Evolutionary conservation across 2,329 filamentous ascomycete species (phyloP), one percentile per base, ranked within the genome.

Genomic region (Pseudocercospora vitis): DNA sequence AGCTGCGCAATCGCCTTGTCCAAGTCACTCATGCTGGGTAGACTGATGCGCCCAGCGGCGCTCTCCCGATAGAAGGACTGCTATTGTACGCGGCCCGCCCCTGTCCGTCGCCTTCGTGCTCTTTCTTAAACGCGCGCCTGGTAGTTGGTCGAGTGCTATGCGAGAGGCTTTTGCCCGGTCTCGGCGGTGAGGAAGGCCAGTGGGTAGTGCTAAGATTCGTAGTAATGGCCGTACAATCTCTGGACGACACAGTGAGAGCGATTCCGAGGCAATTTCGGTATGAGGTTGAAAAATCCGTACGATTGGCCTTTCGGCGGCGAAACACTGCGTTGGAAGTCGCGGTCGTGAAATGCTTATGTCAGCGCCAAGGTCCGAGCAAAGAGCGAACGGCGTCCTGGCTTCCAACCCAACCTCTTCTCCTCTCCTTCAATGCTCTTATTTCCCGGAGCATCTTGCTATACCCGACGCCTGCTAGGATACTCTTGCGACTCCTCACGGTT

Each of bases 1-100:
- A 99, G 81, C 74, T 96, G 91, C 72, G 89, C 88, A 70, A 99
- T 99, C 55, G 91, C 91, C 76, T 84, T 88, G 77, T 97, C 94
- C 68, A 97, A 83, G 73, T 97, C 91, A 75, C 91, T 96, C 88
- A 96, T 96, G 11, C 40, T 61, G 56, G 33, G 48, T 14, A 12
- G 14, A 14, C 24, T 28, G 21, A 40, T 44, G 60, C 60, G 60
- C 60, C 58, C 29, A 29, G 26, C 40, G 59, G 60, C 58, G 60
- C 60, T 32, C 28, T 40, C 23, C 53, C 40, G 26, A n/a, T 8
- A 18, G 26, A 12, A 8, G 46, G 7, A n/a, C 19, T 18, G 14
- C 24, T 7, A 4, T 7, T 45, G 16, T 45, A n/a, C n/a, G n/a
- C n/a, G n/a, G n/a, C n/a, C n/a, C n/a, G n/a, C n/a, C n/a, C n/a